Evolutionary conservation across 257 asterid genomes (phyloP).

Genomic region (Hygrophila difformis): DNA sequence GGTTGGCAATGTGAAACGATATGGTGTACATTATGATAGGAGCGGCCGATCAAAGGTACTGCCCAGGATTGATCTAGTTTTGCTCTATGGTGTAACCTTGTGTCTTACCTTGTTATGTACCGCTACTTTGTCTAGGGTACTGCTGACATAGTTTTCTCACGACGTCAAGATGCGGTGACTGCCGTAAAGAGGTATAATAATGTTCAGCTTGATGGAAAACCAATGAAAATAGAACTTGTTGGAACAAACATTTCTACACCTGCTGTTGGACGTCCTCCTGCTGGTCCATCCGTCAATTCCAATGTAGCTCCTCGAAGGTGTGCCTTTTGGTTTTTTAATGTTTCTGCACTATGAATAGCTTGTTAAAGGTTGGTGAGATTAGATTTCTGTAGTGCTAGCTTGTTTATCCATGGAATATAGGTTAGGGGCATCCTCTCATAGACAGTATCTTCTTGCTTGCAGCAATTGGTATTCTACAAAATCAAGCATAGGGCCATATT

Average conservation of each 20-base stretch:
- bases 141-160: constrained; percentile 69
- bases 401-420: too few species aligned
- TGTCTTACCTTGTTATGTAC: constrained; percentile 23
- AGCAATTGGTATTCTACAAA: not conserved
- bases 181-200: constrained; percentile 54
- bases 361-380: too few species aligned
- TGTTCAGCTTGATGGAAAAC: constrained; percentile 66
- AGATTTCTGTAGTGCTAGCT: too few species aligned
- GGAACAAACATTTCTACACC: constrained; percentile 34
- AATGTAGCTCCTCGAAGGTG: constrained; percentile 37
- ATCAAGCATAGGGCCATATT: not conserved
- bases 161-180: constrained; percentile 64
- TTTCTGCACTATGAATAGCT: not conserved
- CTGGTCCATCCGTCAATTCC: constrained; percentile 27
- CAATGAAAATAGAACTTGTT: constrained; percentile 52
- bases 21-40: constrained; percentile 68
- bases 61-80: constrained; percentile 16
- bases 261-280: constrained; percentile 25
- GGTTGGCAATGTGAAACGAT: constrained; percentile 82
- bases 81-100: constrained; percentile 21
- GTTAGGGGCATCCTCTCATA: not conserved
- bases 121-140: constrained; percentile 59
- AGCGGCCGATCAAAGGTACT: constrained; percentile 96
- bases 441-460: too few species aligned
- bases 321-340: constrained; percentile 10